phyloP scores from a whole-genome alignment of 1,284 basidiomycete genomes.

The Jaminaea rosea region DNA sequence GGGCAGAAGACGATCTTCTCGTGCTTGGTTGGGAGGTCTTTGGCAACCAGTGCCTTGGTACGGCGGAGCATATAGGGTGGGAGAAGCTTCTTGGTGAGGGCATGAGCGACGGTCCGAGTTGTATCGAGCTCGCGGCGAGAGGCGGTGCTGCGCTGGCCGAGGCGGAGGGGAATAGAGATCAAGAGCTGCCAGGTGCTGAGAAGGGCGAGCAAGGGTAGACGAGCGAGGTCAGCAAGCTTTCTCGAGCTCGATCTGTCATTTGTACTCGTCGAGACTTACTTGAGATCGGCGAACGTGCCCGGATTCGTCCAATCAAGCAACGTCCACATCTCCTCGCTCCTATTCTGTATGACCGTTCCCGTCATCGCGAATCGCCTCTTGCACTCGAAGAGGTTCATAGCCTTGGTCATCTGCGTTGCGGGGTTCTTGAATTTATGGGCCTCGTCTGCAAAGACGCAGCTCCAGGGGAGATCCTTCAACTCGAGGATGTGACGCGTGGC shows the following conservation, averaged over 20 bases:
- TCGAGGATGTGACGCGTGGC: constrained; percentile 60
- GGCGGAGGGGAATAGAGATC: constrained; percentile 51
- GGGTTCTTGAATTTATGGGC: constrained; percentile 72
- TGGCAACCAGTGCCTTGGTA: constrained; percentile 69
- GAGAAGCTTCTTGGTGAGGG: constrained; percentile 59
- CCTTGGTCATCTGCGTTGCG: constrained; percentile 55
- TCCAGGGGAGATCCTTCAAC: constrained; percentile 54
- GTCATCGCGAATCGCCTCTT: constrained; percentile 65
- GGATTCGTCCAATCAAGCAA: constrained; percentile 30
- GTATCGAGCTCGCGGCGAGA: constrained; percentile 58
- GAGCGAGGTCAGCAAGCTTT: no score
- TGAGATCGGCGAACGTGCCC: constrained; percentile 13
- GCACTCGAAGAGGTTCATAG: constrained; percentile 61
- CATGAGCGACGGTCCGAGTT: constrained; percentile 39
- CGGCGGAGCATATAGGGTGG: constrained; percentile 68
- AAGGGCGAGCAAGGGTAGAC: neutral
- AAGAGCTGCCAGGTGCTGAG: neutral
- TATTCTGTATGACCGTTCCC: constrained; percentile 73
- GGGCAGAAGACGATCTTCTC: constrained; percentile 86
- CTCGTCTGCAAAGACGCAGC: constrained; percentile 61
- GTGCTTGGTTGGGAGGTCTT: constrained; percentile 70
- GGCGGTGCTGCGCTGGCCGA: constrained; percentile 58
- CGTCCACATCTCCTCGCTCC: constrained; percentile 72
- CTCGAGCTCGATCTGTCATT: constrained; percentile 19
- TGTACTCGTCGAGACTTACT: no score